Conservation (phyloP, 2,329 filamentous ascomycete species). For the Pestalotiopsis sp. region DNA sequence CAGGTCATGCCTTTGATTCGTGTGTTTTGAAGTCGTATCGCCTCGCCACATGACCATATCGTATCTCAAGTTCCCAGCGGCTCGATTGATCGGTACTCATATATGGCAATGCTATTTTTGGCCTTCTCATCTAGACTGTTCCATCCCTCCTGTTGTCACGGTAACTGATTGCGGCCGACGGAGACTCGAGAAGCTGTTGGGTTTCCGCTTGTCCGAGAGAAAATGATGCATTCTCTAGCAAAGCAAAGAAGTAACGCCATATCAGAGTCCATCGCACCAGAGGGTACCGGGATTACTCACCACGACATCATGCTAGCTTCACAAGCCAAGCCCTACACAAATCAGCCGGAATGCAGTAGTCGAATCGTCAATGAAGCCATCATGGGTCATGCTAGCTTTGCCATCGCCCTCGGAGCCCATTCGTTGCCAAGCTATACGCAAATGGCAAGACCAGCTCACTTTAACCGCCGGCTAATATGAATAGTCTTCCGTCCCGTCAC, state of each 20-base stretch:
- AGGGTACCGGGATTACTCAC: not conserved
- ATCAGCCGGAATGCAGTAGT: conserved; percentile 11
- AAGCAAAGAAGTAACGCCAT: not conserved
- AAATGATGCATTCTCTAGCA: not conserved
- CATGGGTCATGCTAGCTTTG: not conserved
- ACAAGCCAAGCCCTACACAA: not conserved
- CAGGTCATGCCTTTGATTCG: not conserved
- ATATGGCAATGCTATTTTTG: not conserved
- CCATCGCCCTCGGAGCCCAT: not conserved
- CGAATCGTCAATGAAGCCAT: not conserved
- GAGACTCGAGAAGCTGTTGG: not conserved
- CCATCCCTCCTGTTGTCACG: not conserved
- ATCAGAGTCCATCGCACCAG: not conserved
- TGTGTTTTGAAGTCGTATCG: not conserved
- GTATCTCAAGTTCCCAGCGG: not conserved
- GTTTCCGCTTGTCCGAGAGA: not conserved
- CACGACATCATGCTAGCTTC: not conserved
- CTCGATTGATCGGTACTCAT: not conserved
- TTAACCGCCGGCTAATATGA: conserved; percentile 27
- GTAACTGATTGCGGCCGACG: not conserved
- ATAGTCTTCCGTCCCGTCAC: conserved; percentile 15
- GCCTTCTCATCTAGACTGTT: not conserved
- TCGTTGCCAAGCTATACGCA: not conserved
- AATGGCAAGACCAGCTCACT: not conserved
- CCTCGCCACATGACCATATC: not conserved